Base-by-base conservation (phyloP, 177 flowering plant genomes). In the Vitis hybrid region DNA sequence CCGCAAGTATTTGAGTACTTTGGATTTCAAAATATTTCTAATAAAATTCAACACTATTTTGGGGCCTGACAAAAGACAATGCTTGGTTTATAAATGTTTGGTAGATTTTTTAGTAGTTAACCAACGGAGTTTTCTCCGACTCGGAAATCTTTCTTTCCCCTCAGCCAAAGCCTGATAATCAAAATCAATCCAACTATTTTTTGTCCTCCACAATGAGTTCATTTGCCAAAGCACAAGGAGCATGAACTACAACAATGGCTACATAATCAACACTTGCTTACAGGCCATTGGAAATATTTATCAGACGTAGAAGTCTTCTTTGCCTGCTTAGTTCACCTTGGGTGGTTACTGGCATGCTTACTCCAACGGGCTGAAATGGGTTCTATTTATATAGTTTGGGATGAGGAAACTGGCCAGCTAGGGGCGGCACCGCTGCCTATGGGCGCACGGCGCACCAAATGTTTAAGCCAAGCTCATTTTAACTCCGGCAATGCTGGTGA, bases 41-140 rank as follows among this genome's bases (percentile, higher is more conserved):
- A 27, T 27, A 27, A 27, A 27, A 27, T 27, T 27, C 30, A 3
- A 27, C 30, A 27, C 30, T 27, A 27, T 27, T 27, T 27, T 27
- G 30, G 30, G 30, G 30, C 5, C 30, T 27, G 30, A 27, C 30
- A 27, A 27, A 27, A 3, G 30, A 27, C 30, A 27, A 27, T 27
- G 30, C 30, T 27, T 27, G 5, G 30, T 27, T 27, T 27, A 27
- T 27, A 27, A 27, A 27, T 27, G 30, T 52, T 15, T 52, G 15
- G 30, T 24, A 6, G 11, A 52, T 52, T 19, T 2, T 32, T 3
- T 11, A 10, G 17, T 27, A 9, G 57, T 9, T 0, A 1, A 56
- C 74, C 2, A 61, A 73, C 77, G 17, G 18, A 73, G 76, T 17
- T 40, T 69, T 77, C 80, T 6, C 72, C 77, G n/a, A 74, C 72